Evolutionary conservation across 768 basidiomycete genomes (phyloP).

Genomic region (Naganishia onofrii): DNA sequence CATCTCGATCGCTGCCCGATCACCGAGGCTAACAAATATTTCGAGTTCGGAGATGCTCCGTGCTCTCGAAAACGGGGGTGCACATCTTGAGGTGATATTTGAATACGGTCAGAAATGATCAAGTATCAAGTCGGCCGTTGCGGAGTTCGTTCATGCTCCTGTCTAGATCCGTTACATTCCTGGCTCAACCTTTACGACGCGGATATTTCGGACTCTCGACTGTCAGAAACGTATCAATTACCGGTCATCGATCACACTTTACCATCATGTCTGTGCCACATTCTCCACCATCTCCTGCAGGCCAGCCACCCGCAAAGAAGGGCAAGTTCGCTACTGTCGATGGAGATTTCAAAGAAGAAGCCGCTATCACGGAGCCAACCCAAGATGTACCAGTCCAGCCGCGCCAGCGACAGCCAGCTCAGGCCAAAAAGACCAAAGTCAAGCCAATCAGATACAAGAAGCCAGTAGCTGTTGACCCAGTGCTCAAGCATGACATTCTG

Average conservation of each 20-base stretch:
- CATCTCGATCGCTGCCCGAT: slow-evolving; percentile 18
- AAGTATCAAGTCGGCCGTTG: too few species aligned
- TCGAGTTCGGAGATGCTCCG: not conserved
- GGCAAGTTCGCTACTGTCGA: slow-evolving; percentile 25
- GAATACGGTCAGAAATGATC: too few species aligned
- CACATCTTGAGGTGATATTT: too few species aligned
- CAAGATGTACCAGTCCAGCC: not conserved
- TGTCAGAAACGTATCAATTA: not conserved
- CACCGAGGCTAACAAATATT: slow-evolving; percentile 21
- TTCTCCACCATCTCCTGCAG: slow-evolving; percentile 20
- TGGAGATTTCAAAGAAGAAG: slow-evolving; percentile 24
- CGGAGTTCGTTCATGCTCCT: not conserved
- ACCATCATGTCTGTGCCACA: slow-evolving; percentile 24
- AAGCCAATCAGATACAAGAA: slow-evolving; percentile 21
- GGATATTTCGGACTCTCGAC: not conserved
- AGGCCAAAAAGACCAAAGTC: slow-evolving; percentile 10
- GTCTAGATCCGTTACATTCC: not conserved
- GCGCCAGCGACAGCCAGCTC: not conserved
- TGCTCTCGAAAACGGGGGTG: not conserved
- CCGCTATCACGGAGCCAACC: not conserved
- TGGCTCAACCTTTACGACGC: not conserved
- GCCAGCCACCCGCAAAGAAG: slow-evolving; percentile 18
- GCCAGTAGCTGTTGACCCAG: slow-evolving; percentile 28
- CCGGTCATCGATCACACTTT: slow-evolving; percentile 5
- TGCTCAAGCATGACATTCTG: slow-evolving; percentile 29